These are phyloP conservation scores for Boletus pseudopeckii DNA, from an alignment of 768 basidiomycete species.

Conservation along the genomic window DNA sequence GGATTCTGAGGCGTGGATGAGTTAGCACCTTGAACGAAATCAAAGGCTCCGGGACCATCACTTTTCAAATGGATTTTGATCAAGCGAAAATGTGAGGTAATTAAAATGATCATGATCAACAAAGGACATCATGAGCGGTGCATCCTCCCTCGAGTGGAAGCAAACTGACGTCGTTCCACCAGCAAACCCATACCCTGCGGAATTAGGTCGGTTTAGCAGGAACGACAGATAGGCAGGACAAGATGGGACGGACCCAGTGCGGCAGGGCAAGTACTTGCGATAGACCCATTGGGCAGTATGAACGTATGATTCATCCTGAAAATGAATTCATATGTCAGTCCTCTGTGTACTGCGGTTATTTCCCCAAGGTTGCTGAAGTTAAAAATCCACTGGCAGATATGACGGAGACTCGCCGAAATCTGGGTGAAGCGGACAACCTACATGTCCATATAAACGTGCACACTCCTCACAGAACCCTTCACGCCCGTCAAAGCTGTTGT, in stretches of 20 bases:
- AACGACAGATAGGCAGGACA: slow-evolving; percentile 3
- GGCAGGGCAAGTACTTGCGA: slow-evolving; percentile 70
- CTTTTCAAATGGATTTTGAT: slow-evolving; percentile 8
- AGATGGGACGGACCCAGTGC: slow-evolving; percentile 55
- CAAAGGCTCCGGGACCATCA: slow-evolving; percentile 77
- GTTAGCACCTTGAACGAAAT: slow-evolving; percentile 75
- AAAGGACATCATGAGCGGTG: not conserved
- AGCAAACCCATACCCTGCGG: slow-evolving; percentile 66
- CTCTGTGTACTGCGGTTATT: not conserved
- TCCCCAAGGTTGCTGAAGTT: not conserved
- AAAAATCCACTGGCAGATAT: not conserved
- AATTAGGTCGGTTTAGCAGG: not conserved
- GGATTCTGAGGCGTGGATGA: slow-evolving; percentile 63
- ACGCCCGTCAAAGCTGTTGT: slow-evolving; percentile 40
- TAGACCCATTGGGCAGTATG: slow-evolving; percentile 60
- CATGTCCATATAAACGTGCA: slow-evolving; percentile 74
- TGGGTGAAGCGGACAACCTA: slow-evolving; percentile 29
- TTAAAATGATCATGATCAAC: not conserved
- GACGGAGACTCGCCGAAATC: not conserved
- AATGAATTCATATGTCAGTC: not conserved
- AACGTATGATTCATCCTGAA: slow-evolving; percentile 63
- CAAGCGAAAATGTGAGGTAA: not conserved
- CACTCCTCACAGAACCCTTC: slow-evolving; percentile 59
- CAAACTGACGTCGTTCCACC: slow-evolving; percentile 73
- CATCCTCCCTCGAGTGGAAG: not conserved